Base-by-base conservation (phyloP, 768 basidiomycete species). In the Hygrophorus russula region DNA sequence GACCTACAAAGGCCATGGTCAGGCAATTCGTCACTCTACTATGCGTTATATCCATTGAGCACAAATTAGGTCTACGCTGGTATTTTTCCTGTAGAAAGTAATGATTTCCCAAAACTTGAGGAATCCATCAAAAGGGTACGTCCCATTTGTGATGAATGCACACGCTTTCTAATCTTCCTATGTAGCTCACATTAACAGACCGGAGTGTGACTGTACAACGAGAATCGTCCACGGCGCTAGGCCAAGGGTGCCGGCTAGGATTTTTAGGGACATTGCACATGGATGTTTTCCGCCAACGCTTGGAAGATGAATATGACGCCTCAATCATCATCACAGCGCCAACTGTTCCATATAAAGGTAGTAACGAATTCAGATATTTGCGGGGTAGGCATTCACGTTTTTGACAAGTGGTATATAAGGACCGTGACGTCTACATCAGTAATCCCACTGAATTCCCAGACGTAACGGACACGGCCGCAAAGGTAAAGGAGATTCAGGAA, bases 381-480 rank as follows among this genome's bases (percentile, higher is more conserved):
- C 14, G 37, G 15, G 15, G n/a, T 5, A 12, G 19, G 13, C 19
- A 5, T 45, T 46, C 13, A 28, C 34, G 43, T 24, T 24, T 24
- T 24, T 7, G 32, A 14, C 35, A 49, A 94, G 89, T 97, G 38
- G 56, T 89, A 27, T 87, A 83, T 62, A 73, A 66, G 50, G 78
- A 80, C 39, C 70, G 61, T 12, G 74, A 77, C 49, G 68, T 70
- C 17, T 62, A 73, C 36, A 70, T 99, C 55, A 91, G 91, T 60
- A 97, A 96, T 59, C 94, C 96, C 13, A 88, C 86, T 1, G 87
- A 96, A 50, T 99, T 99, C 56, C 96, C 96, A 1, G 93, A 98
- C 42, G 69, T 74, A 12, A 63, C 70, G 13, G 85, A 93, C 47
- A 61, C 67, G 19, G 59, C 71, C 14, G 58, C 67, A 28, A 75